These are phyloP conservation scores for Chimonanthus salicifolius DNA, from an alignment of 164 flowering plant genomes.

Conservation along the genomic window DNA sequence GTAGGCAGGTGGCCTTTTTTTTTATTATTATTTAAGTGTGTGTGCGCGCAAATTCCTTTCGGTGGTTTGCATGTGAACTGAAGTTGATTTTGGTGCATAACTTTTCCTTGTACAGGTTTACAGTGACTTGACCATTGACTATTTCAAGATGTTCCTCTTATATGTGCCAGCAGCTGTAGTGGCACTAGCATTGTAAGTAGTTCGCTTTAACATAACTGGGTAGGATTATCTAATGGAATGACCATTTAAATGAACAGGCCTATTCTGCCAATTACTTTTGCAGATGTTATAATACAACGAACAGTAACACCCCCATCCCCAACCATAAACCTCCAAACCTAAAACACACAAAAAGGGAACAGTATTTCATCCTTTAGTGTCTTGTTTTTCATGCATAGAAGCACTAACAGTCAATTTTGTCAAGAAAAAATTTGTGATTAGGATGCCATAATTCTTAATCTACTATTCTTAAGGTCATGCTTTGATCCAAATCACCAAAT, in stretches of 20 bases:
- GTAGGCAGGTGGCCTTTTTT: no score
- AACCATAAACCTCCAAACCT: no score
- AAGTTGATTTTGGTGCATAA: conserved; percentile 11
- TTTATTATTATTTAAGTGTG: no score
- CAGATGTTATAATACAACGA: no score
- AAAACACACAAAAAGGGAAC: not conserved
- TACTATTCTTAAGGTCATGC: not conserved
- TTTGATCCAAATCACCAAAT: not conserved
- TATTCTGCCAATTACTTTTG: not conserved
- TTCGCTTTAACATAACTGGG: no score
- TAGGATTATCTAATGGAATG: no score
- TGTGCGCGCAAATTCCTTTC: not conserved
- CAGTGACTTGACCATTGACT: conserved; percentile 90
- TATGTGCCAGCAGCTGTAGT: conserved; percentile 91
- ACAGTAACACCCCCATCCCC: no score
- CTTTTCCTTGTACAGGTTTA: conserved; percentile 53
- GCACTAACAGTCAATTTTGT: not conserved
- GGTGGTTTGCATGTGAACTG: not conserved
- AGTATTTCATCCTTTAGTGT: not conserved
- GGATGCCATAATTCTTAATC: not conserved
- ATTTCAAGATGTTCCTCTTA: conserved; percentile 84
- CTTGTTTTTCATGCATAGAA: no score
- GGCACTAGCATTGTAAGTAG: conserved; percentile 79
- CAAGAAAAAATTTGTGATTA: not conserved
- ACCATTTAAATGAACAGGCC: not conserved